Evolutionary conservation across 176 grass and related monocot species (phyloP), one percentile per base, ranked within the genome.

Genomic region (Avena atlantica): DNA sequence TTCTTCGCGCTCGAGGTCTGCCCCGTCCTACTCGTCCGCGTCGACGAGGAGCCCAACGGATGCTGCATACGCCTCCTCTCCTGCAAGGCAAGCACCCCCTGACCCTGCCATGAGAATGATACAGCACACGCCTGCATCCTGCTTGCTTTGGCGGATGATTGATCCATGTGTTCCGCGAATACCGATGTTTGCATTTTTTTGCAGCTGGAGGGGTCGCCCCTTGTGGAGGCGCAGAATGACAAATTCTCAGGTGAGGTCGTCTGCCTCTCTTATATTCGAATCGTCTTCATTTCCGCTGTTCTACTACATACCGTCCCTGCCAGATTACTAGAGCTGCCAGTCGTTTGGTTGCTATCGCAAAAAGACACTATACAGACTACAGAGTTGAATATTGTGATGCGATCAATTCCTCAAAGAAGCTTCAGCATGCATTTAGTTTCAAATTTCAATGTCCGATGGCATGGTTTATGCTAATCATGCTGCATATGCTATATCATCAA

Each of bases 1-100:
- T 96, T 98, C 92, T 98, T 98, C 85, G 79, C 93, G 21, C 93
- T 98, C 79, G 92, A 98, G 90, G 92, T 96, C 85, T 96, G 97
- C 76, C 97, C 97, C 67, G 97, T 98, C 21, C 94, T 98, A 40
- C 84, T 98, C 42, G 97, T 98, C 44, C 92, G 92, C 61, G 92
- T 98, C 75, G 97, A 98, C 40, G 90, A 96, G 89, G 90, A 96
- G 47, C 87, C 97, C 47, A 56, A 91, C 63, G 90, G 97, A 12
- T 98, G 97, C 74, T 98, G 93, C 79, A 98, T 98, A 52, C 87
- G 87, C 31, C 93, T 98, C 58, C 67, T 98, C 44, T 98, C 96
- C 59, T 98, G 96, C 79, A 94, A 94, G 93, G 95, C 91, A 73
- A 67, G 64, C 64, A 15, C 14, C 24, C 4, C 25, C 31, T 34